These are phyloP conservation scores for Oidiodendron maius DNA, from an alignment of 495 filamentous ascomycete genomes.

Conservation along the genomic window DNA sequence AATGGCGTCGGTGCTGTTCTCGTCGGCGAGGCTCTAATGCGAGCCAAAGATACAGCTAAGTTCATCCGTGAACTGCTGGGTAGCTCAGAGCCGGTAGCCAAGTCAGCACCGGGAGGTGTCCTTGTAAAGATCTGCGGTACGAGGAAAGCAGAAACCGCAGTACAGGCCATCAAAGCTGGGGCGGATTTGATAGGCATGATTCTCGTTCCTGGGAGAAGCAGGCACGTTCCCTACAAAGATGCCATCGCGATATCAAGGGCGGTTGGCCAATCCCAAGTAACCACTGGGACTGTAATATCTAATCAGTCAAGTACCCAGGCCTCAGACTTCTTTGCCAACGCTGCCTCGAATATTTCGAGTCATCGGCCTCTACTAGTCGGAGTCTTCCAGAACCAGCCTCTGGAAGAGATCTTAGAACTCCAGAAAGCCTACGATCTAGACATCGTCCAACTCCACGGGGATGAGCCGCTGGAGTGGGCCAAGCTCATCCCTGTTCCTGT, in stretches of 20 bases:
- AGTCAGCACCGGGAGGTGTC: constrained; percentile 29
- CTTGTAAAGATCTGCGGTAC: constrained; percentile 98
- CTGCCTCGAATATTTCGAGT: constrained; percentile 28
- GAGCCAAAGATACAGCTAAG: constrained; percentile 65
- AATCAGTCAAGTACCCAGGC: constrained; percentile 27
- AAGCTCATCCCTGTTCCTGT: constrained; percentile 82
- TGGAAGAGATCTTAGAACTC: constrained; percentile 71
- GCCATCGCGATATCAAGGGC: constrained; percentile 75
- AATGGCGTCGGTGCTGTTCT: constrained; percentile 90
- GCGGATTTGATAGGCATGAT: constrained; percentile 94
- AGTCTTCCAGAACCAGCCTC: constrained; percentile 87
- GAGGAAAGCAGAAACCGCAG: constrained; percentile 72
- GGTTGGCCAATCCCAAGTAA: constrained; percentile 52
- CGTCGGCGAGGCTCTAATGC: constrained; percentile 95
- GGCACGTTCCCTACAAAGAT: constrained; percentile 68
- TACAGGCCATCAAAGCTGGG: constrained; percentile 75
- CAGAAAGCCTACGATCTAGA: constrained; percentile 77
- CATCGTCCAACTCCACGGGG: constrained; percentile 85
- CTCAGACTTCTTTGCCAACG: constrained; percentile 38
- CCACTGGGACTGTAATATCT: constrained; percentile 15
- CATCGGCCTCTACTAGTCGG: constrained; percentile 77
- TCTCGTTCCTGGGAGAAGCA: constrained; percentile 71
- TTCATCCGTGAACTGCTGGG: constrained; percentile 82
- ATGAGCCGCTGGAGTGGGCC: constrained; percentile 90
- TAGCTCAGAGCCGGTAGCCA: constrained; percentile 32